Base-by-base conservation (phyloP, 2,329 filamentous ascomycete species). In the Chaetomium sp. region DNA sequence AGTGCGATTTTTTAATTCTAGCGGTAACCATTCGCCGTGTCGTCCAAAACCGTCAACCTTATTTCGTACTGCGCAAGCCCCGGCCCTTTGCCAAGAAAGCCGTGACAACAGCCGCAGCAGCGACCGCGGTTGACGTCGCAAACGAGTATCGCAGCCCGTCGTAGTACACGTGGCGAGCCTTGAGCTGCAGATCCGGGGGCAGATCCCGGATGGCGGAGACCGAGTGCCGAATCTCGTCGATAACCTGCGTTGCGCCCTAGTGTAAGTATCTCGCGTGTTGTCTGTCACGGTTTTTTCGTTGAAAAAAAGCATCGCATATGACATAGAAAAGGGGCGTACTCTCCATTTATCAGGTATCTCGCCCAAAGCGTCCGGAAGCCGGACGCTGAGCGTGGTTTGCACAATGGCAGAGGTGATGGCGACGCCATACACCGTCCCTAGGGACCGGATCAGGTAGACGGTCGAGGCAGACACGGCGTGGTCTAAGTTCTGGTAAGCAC, bases 381-480 rank as follows among this genome's bases (percentile, higher is more conserved):
- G 73, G 61, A 75, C 69, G 62, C 74, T 80, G 60, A 86, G 73
- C 54, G 78, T 80, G 55, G 81, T 86, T 68, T 86, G 83, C 37
- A 84, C 74, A 45, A 86, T 81, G 6, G 82, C 77, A 7, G 82
- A 83, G 0, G 81, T 81, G 38, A 82, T 72, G 0, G 83, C 82
- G 1, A 86, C 83, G 8, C 83, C 82, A 77, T 81, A 86, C 12
- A 86, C 82, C 0, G 77, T 80, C 1, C 82, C 83, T 3, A 86
- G 69, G 0, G 81, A 85, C 33, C 83, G 78, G 44, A 86, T 77
- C 19, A 86, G 74, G 65, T 86, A 86, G 6, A 84, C 78, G 0
- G 79, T 84, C 1, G 81, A 85, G 2, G 82, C 77, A 0, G 78
- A 80, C 1, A 85, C 81, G 9, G 82, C 81, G 62, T 86, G 81